These are phyloP conservation scores for Kodamaea lidongshanica DNA, from an alignment of 805 yeast genomes.

Conservation along the genomic window DNA sequence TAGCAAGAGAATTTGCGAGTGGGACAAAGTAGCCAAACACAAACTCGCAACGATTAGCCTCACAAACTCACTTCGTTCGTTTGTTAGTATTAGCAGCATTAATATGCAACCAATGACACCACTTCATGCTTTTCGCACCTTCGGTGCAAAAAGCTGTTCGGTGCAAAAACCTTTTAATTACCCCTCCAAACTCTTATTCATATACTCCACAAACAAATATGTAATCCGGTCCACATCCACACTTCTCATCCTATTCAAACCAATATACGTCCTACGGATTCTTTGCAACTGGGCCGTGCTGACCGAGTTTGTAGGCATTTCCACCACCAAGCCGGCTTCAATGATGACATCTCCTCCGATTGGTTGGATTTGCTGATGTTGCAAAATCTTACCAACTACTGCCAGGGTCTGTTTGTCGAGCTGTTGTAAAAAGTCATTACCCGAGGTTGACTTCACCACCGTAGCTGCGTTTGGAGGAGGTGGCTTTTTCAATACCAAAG, in stretches of 20 bases:
- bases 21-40: too few species aligned
- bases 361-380: constrained; percentile 49
- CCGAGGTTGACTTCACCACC: constrained; percentile 69
- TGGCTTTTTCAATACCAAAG: constrained; percentile 53
- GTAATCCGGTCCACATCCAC: constrained; percentile 64
- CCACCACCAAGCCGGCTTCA: constrained; percentile 42
- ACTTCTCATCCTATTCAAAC: constrained; percentile 71
- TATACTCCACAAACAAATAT: constrained; percentile 70
- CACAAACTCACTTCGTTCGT: too few species aligned
- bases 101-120: too few species aligned
- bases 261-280: constrained; percentile 74
- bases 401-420: constrained; percentile 66
- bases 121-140: too few species aligned
- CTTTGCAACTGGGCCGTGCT: constrained; percentile 78
- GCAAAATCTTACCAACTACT: constrained; percentile 57
- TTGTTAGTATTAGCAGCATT: too few species aligned
- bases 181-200: constrained; percentile 53
- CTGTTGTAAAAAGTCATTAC: constrained; percentile 69
- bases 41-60: too few species aligned
- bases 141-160: too few species aligned
- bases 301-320: constrained; percentile 56
- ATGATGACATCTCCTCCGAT: constrained; percentile 48
- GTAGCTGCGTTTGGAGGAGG: constrained; percentile 84
- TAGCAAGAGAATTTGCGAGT: too few species aligned
- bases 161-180: constrained; percentile 7